Conservation (phyloP, 495 filamentous ascomycete genomes). For the Aspergillus nanangensis region DNA sequence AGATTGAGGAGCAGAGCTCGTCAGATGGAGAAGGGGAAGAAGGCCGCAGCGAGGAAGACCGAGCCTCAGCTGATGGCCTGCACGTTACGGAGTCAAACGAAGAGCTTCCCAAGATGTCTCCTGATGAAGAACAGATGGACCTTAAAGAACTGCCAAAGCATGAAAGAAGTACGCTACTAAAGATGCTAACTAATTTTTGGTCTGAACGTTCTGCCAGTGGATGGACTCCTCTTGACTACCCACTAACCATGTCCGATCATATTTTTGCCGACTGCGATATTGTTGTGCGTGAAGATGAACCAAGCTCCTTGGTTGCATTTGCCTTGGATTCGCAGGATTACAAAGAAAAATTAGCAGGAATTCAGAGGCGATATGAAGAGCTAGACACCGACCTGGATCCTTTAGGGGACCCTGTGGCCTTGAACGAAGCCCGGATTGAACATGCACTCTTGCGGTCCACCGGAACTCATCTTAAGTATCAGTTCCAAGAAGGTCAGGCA, state of each 20-base stretch:
- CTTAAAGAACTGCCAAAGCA: slow-evolving; percentile 80
- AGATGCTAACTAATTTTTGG: slow-evolving; percentile 96
- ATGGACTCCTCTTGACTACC: slow-evolving; percentile 93
- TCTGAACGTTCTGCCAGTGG: slow-evolving; percentile 94
- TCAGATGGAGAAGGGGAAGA: slow-evolving; percentile 68
- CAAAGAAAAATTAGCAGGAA: slow-evolving; percentile 66
- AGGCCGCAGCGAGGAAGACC: slow-evolving; percentile 62
- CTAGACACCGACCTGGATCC: slow-evolving; percentile 21
- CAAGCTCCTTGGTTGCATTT: slow-evolving; percentile 92
- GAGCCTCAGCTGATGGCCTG: slow-evolving; percentile 58
- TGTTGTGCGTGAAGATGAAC: slow-evolving; percentile 95
- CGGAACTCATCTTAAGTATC: slow-evolving; percentile 89
- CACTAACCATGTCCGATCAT: slow-evolving; percentile 81
- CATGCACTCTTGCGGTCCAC: slow-evolving; percentile 73
- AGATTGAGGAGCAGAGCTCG: slow-evolving; percentile 47
- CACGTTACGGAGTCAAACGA: slow-evolving; percentile 62
- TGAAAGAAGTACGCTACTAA: slow-evolving; percentile 86
- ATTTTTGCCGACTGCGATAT: slow-evolving; percentile 98
- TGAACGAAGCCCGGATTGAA: slow-evolving; percentile 58
- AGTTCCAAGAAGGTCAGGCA: slow-evolving; percentile 85
- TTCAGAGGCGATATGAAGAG: slow-evolving; percentile 56
- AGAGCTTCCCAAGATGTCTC: slow-evolving; percentile 54
- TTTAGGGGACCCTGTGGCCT: slow-evolving; percentile 26
- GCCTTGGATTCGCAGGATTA: slow-evolving; percentile 85
- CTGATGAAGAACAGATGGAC: slow-evolving; percentile 53